These are phyloP conservation scores for Metschnikowia rubicola DNA, from an alignment of 805 yeast genomes.

Conservation along the genomic window DNA sequence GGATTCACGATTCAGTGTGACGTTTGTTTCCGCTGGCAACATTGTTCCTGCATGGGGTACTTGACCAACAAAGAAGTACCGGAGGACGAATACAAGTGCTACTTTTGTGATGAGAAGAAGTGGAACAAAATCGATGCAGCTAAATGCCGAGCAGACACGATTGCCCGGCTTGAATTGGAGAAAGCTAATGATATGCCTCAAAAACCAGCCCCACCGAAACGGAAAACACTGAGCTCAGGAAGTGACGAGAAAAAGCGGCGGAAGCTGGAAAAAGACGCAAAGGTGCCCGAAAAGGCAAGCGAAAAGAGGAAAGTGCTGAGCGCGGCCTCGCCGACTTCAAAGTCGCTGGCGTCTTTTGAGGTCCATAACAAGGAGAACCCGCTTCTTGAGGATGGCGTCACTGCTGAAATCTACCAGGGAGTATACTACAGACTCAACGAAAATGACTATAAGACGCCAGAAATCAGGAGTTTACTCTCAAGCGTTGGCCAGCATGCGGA, in stretches of 20 bases:
- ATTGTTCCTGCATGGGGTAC: slow-evolving; percentile 85
- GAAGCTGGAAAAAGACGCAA: slow-evolving; percentile 17
- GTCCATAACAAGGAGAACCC: slow-evolving; percentile 42
- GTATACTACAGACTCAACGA: slow-evolving; percentile 46
- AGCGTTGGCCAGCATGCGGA: slow-evolving; percentile 17
- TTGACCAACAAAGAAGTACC: slow-evolving; percentile 71
- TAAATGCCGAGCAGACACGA: slow-evolving; percentile 28
- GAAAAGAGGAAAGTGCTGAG: slow-evolving; percentile 15
- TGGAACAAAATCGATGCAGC: slow-evolving; percentile 44
- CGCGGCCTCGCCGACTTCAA: slow-evolving; percentile 7
- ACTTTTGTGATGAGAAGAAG: slow-evolving; percentile 56
- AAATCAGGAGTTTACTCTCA: slow-evolving; percentile 23
- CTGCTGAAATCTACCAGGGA: slow-evolving; percentile 49
- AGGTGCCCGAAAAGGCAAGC: slow-evolving; percentile 4
- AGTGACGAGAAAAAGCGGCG: slow-evolving; percentile 36
- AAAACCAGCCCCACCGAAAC: slow-evolving; percentile 13
- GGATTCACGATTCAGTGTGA: slow-evolving; percentile 96
- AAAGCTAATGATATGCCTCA: slow-evolving; percentile 19
- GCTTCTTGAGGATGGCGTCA: slow-evolving; percentile 36
- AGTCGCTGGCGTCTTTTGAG: slow-evolving; percentile 1
- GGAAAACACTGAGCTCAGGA: slow-evolving; percentile 18
- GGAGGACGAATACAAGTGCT: slow-evolving; percentile 72
- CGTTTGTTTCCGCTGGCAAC: slow-evolving; percentile 91
- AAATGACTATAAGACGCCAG: slow-evolving; percentile 43
- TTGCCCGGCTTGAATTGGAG: slow-evolving; percentile 29